Evolutionary conservation across 495 filamentous ascomycete species (phyloP), one percentile per base, ranked within the genome.

Genomic region (Amphirosellinia nigrospora): DNA sequence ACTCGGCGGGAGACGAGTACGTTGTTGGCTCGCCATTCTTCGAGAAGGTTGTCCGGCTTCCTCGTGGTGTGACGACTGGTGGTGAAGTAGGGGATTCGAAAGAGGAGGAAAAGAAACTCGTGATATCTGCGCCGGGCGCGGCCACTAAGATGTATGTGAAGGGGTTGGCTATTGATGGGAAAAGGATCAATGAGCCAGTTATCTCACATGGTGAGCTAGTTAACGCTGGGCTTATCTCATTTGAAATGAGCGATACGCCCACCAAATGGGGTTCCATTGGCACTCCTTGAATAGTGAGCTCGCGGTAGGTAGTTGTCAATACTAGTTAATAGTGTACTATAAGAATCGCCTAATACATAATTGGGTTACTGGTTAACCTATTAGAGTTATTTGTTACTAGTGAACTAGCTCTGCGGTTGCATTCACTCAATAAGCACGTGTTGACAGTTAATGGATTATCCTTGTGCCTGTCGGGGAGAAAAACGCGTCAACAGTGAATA

Each of bases 21-120:
- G 70, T 76, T 5, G 50, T 75, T 8, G 73, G 70, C n/a, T 71
- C 76, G 10, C 78, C 78, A 0, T 78, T 79, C 43, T 78, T 79
- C 34, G 78, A 79, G 60, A 75, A 74, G 48, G 70, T 75, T 5
- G 61, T 58, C 16, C 64, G 69, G 21, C 48, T 77, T 28, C 74
- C 72, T 4, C 23, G 59, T 34, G 72, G 76, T 7, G 74, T 36
- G 4, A 67, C 69, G 9, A 75, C 65, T 2, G 76, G 72, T 13
- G 76, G 72, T 15, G 68, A 74, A 13, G 61, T 56, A 9, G 60
- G 55, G 4, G 23, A 48, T 3, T 3, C 16, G 21, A 64, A 30
- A n/a, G 60, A 53, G 7, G 19, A 32, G 34, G 73, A 74, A 45
- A 64, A 68, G 58, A 66, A 69, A 28, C 43, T 76, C 19, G 74